Base-by-base conservation (phyloP, 805 yeast species). In the Yueomyces sp. region DNA sequence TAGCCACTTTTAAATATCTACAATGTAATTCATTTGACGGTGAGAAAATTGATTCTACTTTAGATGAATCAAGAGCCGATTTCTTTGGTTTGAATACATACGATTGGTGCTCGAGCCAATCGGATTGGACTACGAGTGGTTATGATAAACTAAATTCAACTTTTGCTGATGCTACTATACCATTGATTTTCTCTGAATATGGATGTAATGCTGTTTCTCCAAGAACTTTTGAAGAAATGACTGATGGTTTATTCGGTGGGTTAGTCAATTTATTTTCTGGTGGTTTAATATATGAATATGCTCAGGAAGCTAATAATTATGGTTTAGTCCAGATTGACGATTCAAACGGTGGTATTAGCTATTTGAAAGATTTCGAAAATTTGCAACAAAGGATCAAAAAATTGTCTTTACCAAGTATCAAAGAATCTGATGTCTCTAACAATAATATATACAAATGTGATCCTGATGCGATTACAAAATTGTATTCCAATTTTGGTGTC, bases 231-330 rank as follows among this genome's bases (percentile, higher is more conserved):
- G 79, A 79, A 43, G 96, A 87, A 63, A 81, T 90, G 44, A 56
- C 70, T 39, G 72, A 73, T 41, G 86, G 83, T 45, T 64, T 83
- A 41, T 81, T 76, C 54, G 80, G 78, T 41, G 77, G 85, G 26
- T 72, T 90, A 65, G 59, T 77, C 41, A 58, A 72, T 44, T 74
- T 79, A 5, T 77, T 88, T 55, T 76, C 87, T 42, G 96, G 97
- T 52, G 96, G 96, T 11, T 72, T 88, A 47, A 94, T 88, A n/a
- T 88, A 87, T 64, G 95, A 88, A 65, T 88, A 81, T 66, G 74
- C 85, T 12, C 74, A 83, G 57, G 95, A 86, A 63, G 73, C 67
- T 11, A 76, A 79, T 51, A 62, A 84, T 55, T 88, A 85, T 55
- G 96, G 96, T 26, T 72, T 88, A 48, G 86, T 81, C 36, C 62